Conservation (phyloP, 176 grass and related monocot genomes). For the Bromus sterilis region DNA sequence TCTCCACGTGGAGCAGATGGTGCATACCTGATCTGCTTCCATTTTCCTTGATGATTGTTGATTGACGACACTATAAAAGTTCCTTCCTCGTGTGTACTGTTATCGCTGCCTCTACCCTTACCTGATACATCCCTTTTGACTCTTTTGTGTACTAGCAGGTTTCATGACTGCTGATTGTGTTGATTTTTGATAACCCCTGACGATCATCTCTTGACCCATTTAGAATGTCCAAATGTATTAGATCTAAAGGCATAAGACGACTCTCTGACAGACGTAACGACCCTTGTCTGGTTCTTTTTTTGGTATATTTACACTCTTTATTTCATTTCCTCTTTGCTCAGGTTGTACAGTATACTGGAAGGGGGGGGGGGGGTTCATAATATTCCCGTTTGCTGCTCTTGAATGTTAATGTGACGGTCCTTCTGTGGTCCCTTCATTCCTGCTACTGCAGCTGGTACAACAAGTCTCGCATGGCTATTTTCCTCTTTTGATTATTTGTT, state of each 20-base stretch:
- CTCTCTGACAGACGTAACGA: neutral
- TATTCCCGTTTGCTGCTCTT: neutral
- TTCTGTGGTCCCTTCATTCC: neutral
- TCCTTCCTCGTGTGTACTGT: neutral
- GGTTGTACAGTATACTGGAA: neutral
- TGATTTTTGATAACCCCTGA: neutral
- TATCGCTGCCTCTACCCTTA: neutral
- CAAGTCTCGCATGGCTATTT: no score
- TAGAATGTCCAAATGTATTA: neutral
- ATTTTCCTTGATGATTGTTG: neutral
- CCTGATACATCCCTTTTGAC: neutral
- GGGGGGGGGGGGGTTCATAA: neutral
- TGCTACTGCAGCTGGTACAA: neutral
- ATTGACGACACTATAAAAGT: neutral
- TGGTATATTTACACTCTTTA: neutral
- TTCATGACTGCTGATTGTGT: neutral
- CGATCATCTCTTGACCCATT: neutral
- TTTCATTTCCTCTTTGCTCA: neutral
- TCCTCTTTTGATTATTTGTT: no score
- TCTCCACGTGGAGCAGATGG: neutral
- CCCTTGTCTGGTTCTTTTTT: neutral
- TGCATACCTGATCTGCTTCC: neutral
- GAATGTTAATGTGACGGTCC: neutral
- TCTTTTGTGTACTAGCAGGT: neutral
- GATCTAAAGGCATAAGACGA: neutral